Evolutionary conservation across 2,329 filamentous ascomycete species (phyloP).

Genomic region (Calonectria pteridis): DNA sequence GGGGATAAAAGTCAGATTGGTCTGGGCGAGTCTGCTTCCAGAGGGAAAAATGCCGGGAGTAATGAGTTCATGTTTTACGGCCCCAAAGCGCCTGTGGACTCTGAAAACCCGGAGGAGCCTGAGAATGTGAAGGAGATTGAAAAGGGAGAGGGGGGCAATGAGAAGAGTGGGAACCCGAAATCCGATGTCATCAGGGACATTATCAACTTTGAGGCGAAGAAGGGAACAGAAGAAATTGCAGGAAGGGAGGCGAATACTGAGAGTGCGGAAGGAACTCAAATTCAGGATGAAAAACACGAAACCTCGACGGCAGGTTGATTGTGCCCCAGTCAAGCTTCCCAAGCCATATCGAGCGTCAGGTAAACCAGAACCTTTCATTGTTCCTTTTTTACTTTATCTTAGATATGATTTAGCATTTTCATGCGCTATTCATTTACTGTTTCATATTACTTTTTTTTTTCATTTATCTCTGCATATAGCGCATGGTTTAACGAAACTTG

Average conservation of each 20-base stretch:
- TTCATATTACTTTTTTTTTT: background rate
- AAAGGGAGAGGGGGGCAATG: background rate
- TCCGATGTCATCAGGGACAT: slow-evolving; percentile 2
- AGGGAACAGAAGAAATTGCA: background rate
- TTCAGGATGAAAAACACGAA: background rate
- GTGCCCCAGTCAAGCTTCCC: background rate
- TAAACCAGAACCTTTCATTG: background rate
- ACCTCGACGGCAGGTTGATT: background rate
- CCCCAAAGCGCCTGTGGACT: background rate
- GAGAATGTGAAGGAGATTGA: background rate
- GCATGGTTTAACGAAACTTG: background rate
- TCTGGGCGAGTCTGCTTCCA: background rate
- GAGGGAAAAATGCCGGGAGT: background rate
- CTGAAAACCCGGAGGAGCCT: background rate
- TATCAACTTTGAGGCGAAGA: background rate
- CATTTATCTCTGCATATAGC: background rate
- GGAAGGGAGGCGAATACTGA: background rate
- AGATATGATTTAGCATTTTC: background rate
- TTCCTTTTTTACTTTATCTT: background rate
- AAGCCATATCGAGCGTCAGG: background rate
- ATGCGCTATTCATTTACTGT: no score
- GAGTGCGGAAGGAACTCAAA: background rate
- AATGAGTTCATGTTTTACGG: background rate
- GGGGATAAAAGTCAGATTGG: background rate
- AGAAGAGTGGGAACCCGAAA: background rate